These are phyloP conservation scores for Euphorbia schlechtendalii DNA, from an alignment of 441 rosid genomes.

Conservation along the genomic window DNA sequence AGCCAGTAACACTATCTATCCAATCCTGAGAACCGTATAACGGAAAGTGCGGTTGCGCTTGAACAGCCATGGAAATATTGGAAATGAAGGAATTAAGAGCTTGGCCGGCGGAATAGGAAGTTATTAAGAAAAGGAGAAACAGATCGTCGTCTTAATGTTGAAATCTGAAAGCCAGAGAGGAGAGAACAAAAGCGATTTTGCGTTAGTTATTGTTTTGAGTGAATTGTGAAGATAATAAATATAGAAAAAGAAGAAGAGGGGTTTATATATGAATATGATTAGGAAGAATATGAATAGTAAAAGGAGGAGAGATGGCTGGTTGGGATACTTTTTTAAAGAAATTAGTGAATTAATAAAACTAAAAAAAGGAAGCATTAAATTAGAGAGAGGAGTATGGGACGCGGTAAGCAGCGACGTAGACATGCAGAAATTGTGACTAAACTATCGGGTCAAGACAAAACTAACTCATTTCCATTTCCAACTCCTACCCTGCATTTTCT, in stretches of 20 bases:
- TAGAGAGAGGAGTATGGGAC: conserved; percentile 16
- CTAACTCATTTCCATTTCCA: too few relatives aligned
- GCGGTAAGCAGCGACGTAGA: conserved; percentile 48
- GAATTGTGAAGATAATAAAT: too few relatives aligned
- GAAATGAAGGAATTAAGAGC: too few relatives aligned
- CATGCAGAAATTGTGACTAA: conserved; percentile 88
- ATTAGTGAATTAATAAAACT: neutral
- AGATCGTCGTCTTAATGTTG: too few relatives aligned
- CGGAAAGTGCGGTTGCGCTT: conserved; percentile 63
- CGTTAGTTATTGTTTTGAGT: too few relatives aligned
- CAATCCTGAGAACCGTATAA: conserved; percentile 38
- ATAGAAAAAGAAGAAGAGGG: neutral
- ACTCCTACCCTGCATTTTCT: too few relatives aligned
- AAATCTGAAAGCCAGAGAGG: too few relatives aligned
- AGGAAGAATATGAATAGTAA: too few relatives aligned
- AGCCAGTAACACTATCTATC: conserved; percentile 32
- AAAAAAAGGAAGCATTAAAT: neutral
- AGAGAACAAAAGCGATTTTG: too few relatives aligned
- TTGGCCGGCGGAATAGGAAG: neutral
- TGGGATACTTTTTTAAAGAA: conserved; percentile 8
- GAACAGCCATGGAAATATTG: conserved; percentile 47
- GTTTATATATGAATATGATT: neutral
- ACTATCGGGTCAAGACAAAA: conserved; percentile 58
- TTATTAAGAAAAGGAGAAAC: neutral
- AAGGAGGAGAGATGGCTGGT: neutral